Base-by-base conservation (phyloP, 805 yeast genomes). In the Zygotorulaspora chibaensis region DNA sequence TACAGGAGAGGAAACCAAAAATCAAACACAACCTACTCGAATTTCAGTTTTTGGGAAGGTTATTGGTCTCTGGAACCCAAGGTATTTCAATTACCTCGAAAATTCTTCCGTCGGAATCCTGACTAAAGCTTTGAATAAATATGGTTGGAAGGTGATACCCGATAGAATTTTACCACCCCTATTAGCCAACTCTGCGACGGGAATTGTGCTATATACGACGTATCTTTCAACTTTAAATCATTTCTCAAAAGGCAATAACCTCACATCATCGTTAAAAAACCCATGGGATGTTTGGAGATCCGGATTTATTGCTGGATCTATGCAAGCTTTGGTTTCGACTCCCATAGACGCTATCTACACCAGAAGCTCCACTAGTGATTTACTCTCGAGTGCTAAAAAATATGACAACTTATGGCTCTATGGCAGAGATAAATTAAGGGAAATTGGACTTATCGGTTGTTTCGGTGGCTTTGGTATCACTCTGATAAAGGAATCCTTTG, bases 311-410 rank as follows among this genome's bases (percentile, higher is more conserved):
- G 96, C 96, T 0, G 97, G 97, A 1, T 80, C 83, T 0, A 80
- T 81, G 18, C 96, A 93, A 56, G 84, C 95, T n/a, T 67, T 87
- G 13, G 90, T 87, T 0, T 96, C 96, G 1, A 91, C 96, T 1
- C 98, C 98, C 0, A 73, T 91, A 3, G 97, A 91, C 66, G 96
- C 97, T 7, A 80, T 91, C 2, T 85, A 84, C 58, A 79, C 95
- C 1, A 73, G 97, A 53, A 86, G 90, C 52, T 75, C 81, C 1
- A 83, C 87, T 4, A 77, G 84, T 9, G 96, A 88, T 53, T 67
- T 90, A 43, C 65, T 87, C 12, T 74, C 76, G 42, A 85, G 88
- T 6, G 54, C 59, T 17, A 47, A 54, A 57, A 72, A 75, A 27
- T 82, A 85, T 63, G 77, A 77, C 47, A 84, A 84, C 47, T 63